These are phyloP conservation scores for Globisporangium nunn DNA, from an alignment of 352 stramenopile genomes.

Conservation along the genomic window DNA sequence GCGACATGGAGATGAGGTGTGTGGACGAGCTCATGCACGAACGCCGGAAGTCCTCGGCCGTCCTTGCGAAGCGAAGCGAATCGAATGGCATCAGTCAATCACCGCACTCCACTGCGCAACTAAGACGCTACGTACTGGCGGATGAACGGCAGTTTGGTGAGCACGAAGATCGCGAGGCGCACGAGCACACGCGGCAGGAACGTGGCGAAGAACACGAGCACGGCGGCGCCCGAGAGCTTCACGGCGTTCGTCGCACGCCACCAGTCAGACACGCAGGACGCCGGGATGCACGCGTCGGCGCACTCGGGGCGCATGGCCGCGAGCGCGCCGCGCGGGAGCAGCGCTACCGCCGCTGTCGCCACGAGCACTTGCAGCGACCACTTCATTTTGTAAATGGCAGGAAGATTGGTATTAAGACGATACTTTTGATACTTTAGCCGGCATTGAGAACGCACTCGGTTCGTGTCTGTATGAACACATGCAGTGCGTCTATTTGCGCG, in stretches of 20 bases:
- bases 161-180: conserved; percentile 77
- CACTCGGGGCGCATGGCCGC: conserved; percentile 10
- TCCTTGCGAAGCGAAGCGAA: conserved; percentile 19
- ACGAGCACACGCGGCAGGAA: conserved; percentile 83
- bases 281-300: conserved; percentile 29
- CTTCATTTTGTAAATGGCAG: too few relatives aligned
- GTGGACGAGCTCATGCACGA: conserved; percentile 74
- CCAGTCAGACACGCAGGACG: conserved; percentile 50
- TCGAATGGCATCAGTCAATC: too few relatives aligned
- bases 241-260: conserved; percentile 34
- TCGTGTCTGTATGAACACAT: too few relatives aligned
- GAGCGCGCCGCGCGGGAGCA: not conserved
- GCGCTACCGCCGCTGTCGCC: too few relatives aligned
- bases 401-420: too few relatives aligned
- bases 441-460: too few relatives aligned
- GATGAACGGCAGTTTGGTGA: conserved; percentile 83
- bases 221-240: conserved; percentile 46
- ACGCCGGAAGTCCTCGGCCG: conserved; percentile 74
- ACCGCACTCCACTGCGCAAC: not conserved
- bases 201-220: conserved; percentile 83
- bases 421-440: too few relatives aligned
- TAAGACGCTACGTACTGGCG: conserved; percentile 43
- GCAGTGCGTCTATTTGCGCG: too few relatives aligned
- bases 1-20: conserved; percentile 77
- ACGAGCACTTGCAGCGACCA: not conserved